Evolutionary conservation across 257 asterid genomes (phyloP).

Genomic region (Solanum clarkiae): DNA sequence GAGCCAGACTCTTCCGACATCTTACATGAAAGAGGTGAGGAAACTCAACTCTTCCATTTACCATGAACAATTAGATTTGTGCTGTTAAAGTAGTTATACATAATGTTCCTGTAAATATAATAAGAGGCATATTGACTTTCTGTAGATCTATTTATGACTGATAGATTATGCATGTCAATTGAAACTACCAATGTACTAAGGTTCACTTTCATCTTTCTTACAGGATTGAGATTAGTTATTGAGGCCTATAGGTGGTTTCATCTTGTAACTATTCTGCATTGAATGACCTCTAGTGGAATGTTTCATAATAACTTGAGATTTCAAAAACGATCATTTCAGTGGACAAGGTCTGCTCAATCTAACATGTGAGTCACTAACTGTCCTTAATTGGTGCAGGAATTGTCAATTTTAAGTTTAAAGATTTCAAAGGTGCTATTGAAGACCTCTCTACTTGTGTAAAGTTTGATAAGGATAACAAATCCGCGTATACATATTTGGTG

Average conservation of each 20-base stretch:
- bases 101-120: not conserved
- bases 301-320: not conserved
- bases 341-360: not conserved
- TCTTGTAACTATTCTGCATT: not conserved
- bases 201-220: not conserved
- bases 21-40: slow-evolving; percentile 89
- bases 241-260: not conserved
- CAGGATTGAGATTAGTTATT: not conserved
- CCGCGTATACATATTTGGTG: slow-evolving; percentile 95
- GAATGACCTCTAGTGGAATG: not conserved
- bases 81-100: not conserved
- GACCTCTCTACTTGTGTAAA: slow-evolving; percentile 82
- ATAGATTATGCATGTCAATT: not conserved
- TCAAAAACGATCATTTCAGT: not conserved
- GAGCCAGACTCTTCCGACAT: slow-evolving; percentile 72
- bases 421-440: slow-evolving; percentile 76
- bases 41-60: not conserved
- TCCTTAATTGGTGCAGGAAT: slow-evolving; percentile 54
- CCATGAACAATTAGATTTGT: not conserved
- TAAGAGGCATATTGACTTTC: not conserved
- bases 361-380: not conserved
- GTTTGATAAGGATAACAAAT: slow-evolving; percentile 74
- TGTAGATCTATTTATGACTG: not conserved
- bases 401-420: slow-evolving; percentile 89
- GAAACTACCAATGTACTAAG: not conserved